phyloP scores from a whole-genome alignment of 306 rosid genomes.

The Ormosia semicastrata region DNA sequence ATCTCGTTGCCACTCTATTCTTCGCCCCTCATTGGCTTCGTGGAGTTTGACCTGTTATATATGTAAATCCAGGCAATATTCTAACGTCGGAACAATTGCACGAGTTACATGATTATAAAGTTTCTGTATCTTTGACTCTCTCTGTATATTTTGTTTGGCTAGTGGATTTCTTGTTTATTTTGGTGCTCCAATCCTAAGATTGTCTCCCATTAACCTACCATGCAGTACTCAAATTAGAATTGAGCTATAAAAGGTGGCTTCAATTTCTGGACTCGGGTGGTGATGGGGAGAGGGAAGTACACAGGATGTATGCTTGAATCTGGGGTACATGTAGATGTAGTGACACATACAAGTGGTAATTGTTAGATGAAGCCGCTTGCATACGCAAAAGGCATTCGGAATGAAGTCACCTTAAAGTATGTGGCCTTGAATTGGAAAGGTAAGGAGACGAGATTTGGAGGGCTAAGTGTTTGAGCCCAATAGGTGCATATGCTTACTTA shows the following conservation, averaged over 20 bases:
- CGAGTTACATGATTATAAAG: not conserved
- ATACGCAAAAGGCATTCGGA: not conserved
- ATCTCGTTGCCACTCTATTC: slow-evolving; percentile 12
- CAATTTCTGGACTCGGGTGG: not conserved
- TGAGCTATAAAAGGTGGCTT: not conserved
- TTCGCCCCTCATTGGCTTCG: not conserved
- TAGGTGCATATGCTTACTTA: too few species aligned
- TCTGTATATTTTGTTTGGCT: not conserved
- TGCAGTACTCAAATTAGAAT: not conserved
- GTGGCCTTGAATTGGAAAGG: too few species aligned
- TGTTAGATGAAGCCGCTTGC: not conserved
- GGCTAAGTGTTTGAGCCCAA: too few species aligned
- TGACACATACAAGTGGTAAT: not conserved
- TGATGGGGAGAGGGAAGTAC: not conserved
- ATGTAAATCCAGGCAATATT: not conserved
- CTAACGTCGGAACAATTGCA: not conserved
- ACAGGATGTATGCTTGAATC: not conserved
- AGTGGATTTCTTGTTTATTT: not conserved
- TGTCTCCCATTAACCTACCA: not conserved
- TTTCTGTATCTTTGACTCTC: not conserved
- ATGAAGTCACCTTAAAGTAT: not conserved
- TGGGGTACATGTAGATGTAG: not conserved
- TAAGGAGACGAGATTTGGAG: too few species aligned
- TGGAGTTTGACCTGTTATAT: too few species aligned
- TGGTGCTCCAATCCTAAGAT: not conserved